Conservation (phyloP, 176 grass and related monocot species). For the Carex littledalei region DNA sequence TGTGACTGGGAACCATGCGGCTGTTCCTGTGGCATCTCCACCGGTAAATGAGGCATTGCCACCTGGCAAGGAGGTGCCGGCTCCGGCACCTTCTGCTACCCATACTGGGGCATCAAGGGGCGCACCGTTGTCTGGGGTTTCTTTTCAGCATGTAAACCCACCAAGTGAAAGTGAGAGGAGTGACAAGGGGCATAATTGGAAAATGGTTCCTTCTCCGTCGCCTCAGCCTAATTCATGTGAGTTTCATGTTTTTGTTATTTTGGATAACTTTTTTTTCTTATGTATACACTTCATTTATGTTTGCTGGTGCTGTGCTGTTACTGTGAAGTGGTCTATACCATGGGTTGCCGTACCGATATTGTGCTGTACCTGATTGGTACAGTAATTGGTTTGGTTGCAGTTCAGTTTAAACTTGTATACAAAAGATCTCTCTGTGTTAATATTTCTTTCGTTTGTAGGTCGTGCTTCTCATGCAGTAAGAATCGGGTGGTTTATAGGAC, state of each 20-base stretch:
- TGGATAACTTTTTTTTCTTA: background rate
- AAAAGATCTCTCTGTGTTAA: background rate
- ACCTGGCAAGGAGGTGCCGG: background rate
- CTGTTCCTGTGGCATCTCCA: conserved; percentile 36
- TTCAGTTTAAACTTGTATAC: background rate
- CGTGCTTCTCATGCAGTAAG: background rate
- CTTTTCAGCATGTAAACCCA: conserved; percentile 17
- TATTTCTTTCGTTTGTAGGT: conserved; percentile 1
- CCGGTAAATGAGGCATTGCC: conserved; percentile 5
- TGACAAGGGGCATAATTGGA: conserved; percentile 4
- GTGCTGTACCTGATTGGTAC: background rate
- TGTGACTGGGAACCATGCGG: conserved; percentile 27
- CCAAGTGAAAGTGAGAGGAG: conserved; percentile 21
- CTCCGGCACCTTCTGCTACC: background rate
- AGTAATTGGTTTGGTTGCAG: background rate
- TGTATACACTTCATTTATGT: background rate
- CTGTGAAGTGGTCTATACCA: background rate
- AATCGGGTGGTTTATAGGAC: background rate
- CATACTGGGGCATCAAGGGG: background rate
- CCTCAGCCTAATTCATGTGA: conserved; percentile 35
- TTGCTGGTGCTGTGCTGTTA: background rate
- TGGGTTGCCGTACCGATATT: background rate
- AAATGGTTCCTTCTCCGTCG: background rate
- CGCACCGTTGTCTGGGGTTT: conserved; percentile 14
- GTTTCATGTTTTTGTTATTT: background rate